phyloP scores from a whole-genome alignment of 352 stramenopile species.

The Phytopythium chamaehyphon region DNA sequence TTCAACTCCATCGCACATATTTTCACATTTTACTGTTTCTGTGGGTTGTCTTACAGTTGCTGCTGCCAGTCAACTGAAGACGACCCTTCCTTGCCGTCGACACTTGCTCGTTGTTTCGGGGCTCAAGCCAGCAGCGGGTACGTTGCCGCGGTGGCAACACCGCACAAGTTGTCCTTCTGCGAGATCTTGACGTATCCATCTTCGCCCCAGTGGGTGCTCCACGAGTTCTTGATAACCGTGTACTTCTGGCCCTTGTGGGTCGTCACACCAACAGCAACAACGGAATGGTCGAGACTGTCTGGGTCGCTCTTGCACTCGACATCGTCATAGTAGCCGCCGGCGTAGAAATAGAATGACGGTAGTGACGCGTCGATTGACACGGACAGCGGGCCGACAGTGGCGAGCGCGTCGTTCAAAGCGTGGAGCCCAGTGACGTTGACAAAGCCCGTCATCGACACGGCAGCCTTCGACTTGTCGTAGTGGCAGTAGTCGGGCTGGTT shows the following conservation, averaged over 20 bases:
- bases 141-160: conserved; percentile 87
- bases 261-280: conserved; percentile 89
- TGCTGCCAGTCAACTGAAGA: too few species aligned
- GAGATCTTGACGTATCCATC: conserved; percentile 91
- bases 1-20: conserved; percentile 6
- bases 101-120: too few species aligned
- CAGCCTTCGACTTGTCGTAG: conserved; percentile 71
- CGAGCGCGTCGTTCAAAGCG: conserved; percentile 80
- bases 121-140: conserved; percentile 66
- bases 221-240: conserved; percentile 95
- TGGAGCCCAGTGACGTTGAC: conserved; percentile 74
- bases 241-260: conserved; percentile 89
- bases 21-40: not conserved
- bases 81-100: too few species aligned
- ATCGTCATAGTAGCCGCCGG: conserved; percentile 84
- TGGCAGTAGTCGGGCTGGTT: conserved; percentile 89
- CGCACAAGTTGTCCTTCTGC: conserved; percentile 94
- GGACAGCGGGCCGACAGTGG: conserved; percentile 77
- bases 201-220: conserved; percentile 93
- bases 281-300: conserved; percentile 91
- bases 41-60: too few species aligned
- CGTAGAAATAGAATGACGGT: conserved; percentile 89
- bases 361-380: conserved; percentile 85
- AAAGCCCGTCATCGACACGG: conserved; percentile 73
- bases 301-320: conserved; percentile 85